phyloP scores from a whole-genome alignment of 805 yeast genomes.

The Maudiozyma turicensis region DNA sequence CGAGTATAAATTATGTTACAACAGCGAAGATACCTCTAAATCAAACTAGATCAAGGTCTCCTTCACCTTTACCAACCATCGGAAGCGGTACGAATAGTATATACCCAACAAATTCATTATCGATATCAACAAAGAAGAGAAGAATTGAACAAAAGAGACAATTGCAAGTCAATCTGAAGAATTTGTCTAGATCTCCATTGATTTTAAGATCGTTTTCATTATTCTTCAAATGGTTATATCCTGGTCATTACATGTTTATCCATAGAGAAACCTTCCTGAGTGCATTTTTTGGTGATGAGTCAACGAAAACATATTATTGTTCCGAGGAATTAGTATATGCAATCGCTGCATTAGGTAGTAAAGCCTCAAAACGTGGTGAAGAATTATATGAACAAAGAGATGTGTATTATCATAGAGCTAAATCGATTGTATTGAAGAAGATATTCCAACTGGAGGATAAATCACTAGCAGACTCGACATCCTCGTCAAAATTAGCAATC shows the following conservation, averaged over 20 bases:
- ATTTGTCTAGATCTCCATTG: slow-evolving; percentile 17
- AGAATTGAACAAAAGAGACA: slow-evolving; percentile 4
- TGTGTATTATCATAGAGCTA: slow-evolving; percentile 39
- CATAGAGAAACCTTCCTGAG: slow-evolving; percentile 49
- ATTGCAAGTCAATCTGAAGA: slow-evolving; percentile 11
- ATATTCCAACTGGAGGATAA: slow-evolving; percentile 27
- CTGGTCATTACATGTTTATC: slow-evolving; percentile 49
- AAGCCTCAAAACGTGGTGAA: slow-evolving; percentile 29
- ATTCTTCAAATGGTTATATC: slow-evolving; percentile 51
- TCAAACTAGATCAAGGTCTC: not conserved
- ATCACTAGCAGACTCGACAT: slow-evolving; percentile 18
- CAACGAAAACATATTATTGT: slow-evolving; percentile 35
- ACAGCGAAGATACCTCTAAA: not conserved
- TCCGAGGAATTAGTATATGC: slow-evolving; percentile 42
- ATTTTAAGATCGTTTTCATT: slow-evolving; percentile 19
- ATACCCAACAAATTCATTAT: slow-evolving; percentile 22
- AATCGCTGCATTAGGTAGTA: slow-evolving; percentile 46
- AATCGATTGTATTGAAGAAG: slow-evolving; percentile 31
- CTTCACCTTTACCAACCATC: slow-evolving; percentile 5
- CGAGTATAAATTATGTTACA: not conserved
- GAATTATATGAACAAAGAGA: slow-evolving; percentile 31
- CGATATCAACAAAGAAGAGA: slow-evolving; percentile 11
- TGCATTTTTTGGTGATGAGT: slow-evolving; percentile 39
- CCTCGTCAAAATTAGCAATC: slow-evolving; percentile 40
- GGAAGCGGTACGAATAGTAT: slow-evolving; percentile 14